These are phyloP conservation scores for Phytopythium delawarense DNA, from an alignment of 352 stramenopile species.

Conservation along the genomic window DNA sequence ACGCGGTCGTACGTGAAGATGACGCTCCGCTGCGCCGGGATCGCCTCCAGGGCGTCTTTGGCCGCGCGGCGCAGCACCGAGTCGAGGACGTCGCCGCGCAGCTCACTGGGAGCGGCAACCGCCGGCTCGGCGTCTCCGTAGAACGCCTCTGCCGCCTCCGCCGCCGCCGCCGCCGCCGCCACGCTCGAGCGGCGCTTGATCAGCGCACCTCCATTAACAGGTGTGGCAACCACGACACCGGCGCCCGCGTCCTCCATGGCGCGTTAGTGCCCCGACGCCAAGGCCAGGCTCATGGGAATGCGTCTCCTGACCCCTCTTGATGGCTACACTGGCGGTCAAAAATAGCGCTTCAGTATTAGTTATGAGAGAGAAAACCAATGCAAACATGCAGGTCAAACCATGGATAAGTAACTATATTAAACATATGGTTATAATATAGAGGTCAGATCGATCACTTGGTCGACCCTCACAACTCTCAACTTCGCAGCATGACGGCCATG, in stretches of 20 bases:
- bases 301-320: background rate
- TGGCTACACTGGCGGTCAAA: slow-evolving; percentile 1
- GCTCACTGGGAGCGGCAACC: background rate
- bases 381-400: background rate
- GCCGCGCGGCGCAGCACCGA: slow-evolving; percentile 32
- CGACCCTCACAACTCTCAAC: background rate
- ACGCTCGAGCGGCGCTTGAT: slow-evolving; percentile 2
- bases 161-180: background rate
- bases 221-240: too few species aligned
- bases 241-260: background rate
- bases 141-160: background rate
- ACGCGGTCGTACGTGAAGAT: slow-evolving; percentile 54
- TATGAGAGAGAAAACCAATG: background rate
- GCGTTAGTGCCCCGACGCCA: background rate
- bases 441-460: too few species aligned
- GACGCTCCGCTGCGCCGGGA: slow-evolving; percentile 44
- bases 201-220: background rate
- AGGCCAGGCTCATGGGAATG: background rate
- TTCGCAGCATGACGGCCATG: background rate
- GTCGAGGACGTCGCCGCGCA: slow-evolving; percentile 7
- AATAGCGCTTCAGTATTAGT: slow-evolving; percentile 5
- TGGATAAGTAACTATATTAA: background rate
- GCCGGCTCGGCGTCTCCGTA: background rate
- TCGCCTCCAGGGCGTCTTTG: slow-evolving; percentile 28
- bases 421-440: background rate